These are phyloP conservation scores for Hymenoscyphus albidus DNA, from an alignment of 2,329 filamentous ascomycete genomes.

Conservation along the genomic window DNA sequence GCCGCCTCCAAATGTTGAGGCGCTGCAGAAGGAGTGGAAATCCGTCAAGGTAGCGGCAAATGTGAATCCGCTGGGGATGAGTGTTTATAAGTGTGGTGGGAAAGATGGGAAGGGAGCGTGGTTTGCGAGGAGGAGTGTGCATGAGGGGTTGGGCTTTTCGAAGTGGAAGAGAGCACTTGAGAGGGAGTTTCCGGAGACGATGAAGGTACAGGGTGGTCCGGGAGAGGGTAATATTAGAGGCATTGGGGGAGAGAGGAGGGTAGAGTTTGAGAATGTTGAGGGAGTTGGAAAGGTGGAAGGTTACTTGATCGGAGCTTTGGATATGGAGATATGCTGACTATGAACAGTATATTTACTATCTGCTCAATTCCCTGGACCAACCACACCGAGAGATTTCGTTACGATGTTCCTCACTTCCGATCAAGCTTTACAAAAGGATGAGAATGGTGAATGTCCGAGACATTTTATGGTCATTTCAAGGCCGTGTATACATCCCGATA, in stretches of 20 bases:
- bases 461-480: slow-evolving; percentile 87
- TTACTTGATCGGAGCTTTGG: slow-evolving; percentile 33
- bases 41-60: slow-evolving; percentile 67
- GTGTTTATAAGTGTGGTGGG: slow-evolving; percentile 73
- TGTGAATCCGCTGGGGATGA: slow-evolving; percentile 73
- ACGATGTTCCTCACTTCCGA: slow-evolving; percentile 68
- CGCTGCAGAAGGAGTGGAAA: slow-evolving; percentile 78
- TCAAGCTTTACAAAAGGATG: slow-evolving; percentile 25
- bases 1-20: slow-evolving; percentile 46
- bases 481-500: slow-evolving; percentile 73
- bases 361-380: slow-evolving; percentile 86
- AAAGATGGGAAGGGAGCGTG: slow-evolving; percentile 82
- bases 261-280: slow-evolving; percentile 58
- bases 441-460: slow-evolving; percentile 44
- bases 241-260: slow-evolving; percentile 72
- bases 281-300: slow-evolving; percentile 61
- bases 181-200: slow-evolving; percentile 73
- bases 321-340: not conserved
- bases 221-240: slow-evolving; percentile 76
- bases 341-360: slow-evolving; percentile 74
- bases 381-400: slow-evolving; percentile 83
- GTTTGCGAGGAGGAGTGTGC: slow-evolving; percentile 83
- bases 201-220: slow-evolving; percentile 66
- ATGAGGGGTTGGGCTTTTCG: slow-evolving; percentile 71
- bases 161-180: slow-evolving; percentile 75